Conservation (phyloP, 2,329 filamentous ascomycete species). For the Talaromyces sp. region DNA sequence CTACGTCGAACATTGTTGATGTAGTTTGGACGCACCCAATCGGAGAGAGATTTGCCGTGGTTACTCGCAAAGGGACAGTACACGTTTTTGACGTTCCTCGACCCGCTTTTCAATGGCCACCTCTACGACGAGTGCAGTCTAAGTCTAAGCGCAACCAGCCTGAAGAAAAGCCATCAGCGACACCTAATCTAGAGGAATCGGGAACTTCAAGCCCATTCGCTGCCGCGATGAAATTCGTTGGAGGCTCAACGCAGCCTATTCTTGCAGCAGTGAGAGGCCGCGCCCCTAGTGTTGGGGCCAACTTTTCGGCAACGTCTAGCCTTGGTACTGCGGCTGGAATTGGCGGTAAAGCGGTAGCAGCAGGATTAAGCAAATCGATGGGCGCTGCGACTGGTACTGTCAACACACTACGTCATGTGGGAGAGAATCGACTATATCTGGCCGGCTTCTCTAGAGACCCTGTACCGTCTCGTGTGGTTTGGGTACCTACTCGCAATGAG, state of each 20-base stretch:
- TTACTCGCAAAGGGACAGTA: constrained; percentile 92
- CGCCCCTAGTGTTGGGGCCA: constrained; percentile 45
- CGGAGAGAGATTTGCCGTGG: constrained; percentile 78
- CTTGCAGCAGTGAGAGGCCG: constrained; percentile 63
- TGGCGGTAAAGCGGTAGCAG: constrained; percentile 48
- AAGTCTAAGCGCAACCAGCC: constrained; percentile 33
- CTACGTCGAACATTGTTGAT: constrained; percentile 84
- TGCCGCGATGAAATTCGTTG: constrained; percentile 67
- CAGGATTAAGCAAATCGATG: constrained; percentile 50
- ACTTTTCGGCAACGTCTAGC: constrained; percentile 42
- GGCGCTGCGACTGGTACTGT: constrained; percentile 49
- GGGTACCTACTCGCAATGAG: constrained; percentile 44
- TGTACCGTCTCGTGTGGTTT: constrained; percentile 44
- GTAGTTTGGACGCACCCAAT: constrained; percentile 81
- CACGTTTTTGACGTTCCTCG: constrained; percentile 85
- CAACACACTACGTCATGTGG: constrained; percentile 47
- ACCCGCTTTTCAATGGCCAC: constrained; percentile 83
- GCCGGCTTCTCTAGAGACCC: constrained; percentile 39
- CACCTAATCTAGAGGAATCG: constrained; percentile 41
- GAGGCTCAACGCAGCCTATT: constrained; percentile 58
- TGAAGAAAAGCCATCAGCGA: constrained; percentile 36
- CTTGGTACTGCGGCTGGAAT: constrained; percentile 48
- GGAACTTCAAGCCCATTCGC: constrained; percentile 53
- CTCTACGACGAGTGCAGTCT: constrained; percentile 53
- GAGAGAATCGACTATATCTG: constrained; percentile 49